Conservation (phyloP, 805 yeast species). For the Ogataea angusta region DNA sequence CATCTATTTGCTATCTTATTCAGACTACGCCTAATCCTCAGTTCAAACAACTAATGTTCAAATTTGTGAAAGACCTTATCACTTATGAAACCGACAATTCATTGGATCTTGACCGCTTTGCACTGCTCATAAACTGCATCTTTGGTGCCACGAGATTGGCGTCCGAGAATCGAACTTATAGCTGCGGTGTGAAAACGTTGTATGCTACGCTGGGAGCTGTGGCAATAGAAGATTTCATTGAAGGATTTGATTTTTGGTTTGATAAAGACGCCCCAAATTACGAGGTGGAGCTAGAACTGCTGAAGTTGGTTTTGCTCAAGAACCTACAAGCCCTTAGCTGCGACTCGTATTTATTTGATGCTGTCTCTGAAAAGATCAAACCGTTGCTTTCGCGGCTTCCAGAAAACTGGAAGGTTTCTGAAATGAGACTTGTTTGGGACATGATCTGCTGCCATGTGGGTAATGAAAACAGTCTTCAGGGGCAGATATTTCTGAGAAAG, state of each 20-base stretch:
- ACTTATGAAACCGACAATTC: constrained; percentile 20
- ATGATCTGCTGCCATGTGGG: constrained; percentile 13
- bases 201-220: constrained; percentile 16
- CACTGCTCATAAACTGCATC: constrained; percentile 11
- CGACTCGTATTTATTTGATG: constrained; percentile 6
- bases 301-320: constrained; percentile 17
- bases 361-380: constrained; percentile 10
- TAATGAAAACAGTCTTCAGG: constrained; percentile 14
- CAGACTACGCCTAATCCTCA: constrained; percentile 12
- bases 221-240: constrained; percentile 16
- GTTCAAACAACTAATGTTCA: constrained; percentile 12
- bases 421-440: constrained; percentile 22
- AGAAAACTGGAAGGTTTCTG: constrained; percentile 8
- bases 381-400: constrained; percentile 9
- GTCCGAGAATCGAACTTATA: constrained; percentile 9
- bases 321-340: constrained; percentile 6
- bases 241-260: constrained; percentile 18
- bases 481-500: background rate
- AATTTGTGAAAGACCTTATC: constrained; percentile 18
- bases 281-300: constrained; percentile 16
- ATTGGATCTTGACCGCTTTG: constrained; percentile 10
- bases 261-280: background rate
- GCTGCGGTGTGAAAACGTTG: constrained; percentile 14
- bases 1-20: constrained; percentile 12
- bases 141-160: constrained; percentile 12